Evolutionary conservation across 1,284 basidiomycete species (phyloP).

Genomic region (Xerocomus minutiporus): DNA sequence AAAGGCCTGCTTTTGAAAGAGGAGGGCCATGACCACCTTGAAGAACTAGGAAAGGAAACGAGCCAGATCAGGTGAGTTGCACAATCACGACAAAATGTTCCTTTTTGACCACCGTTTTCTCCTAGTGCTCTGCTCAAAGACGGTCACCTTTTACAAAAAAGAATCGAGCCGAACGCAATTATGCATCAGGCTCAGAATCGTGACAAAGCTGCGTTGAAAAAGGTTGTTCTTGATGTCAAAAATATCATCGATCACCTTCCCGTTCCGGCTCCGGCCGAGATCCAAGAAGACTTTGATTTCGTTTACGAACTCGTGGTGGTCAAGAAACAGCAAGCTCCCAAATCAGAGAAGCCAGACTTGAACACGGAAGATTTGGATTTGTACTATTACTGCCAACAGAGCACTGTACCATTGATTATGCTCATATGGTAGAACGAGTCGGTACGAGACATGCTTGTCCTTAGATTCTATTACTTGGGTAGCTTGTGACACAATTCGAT

Average conservation of each 20-base stretch:
- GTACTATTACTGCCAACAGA: neutral
- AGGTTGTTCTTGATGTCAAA: slow-evolving; percentile 23
- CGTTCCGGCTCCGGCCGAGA: slow-evolving; percentile 7
- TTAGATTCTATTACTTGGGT: too few species aligned
- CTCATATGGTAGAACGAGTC: too few species aligned
- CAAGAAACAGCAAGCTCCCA: slow-evolving; percentile 9
- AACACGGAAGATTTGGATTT: slow-evolving; percentile 11
- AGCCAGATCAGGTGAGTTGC: slow-evolving; percentile 17
- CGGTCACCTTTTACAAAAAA: slow-evolving; percentile 21
- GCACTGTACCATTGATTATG: neutral
- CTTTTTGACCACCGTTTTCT: neutral
- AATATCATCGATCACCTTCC: slow-evolving; percentile 26
- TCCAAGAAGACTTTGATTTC: slow-evolving; percentile 29
- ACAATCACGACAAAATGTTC: too few species aligned
- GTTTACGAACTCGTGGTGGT: slow-evolving; percentile 33
- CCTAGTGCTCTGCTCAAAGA: slow-evolving; percentile 23
- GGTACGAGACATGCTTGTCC: too few species aligned
- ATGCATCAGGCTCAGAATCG: slow-evolving; percentile 19
- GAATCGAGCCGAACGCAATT: slow-evolving; percentile 26
- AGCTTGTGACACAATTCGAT: too few species aligned
- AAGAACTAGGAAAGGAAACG: slow-evolving; percentile 33
- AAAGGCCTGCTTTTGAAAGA: slow-evolving; percentile 33
- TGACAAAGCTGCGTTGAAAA: slow-evolving; percentile 21
- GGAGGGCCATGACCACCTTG: slow-evolving; percentile 29
- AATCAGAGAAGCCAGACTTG: slow-evolving; percentile 1